phyloP scores from a whole-genome alignment of 257 asterid species.

The Solanum etuberosum region DNA sequence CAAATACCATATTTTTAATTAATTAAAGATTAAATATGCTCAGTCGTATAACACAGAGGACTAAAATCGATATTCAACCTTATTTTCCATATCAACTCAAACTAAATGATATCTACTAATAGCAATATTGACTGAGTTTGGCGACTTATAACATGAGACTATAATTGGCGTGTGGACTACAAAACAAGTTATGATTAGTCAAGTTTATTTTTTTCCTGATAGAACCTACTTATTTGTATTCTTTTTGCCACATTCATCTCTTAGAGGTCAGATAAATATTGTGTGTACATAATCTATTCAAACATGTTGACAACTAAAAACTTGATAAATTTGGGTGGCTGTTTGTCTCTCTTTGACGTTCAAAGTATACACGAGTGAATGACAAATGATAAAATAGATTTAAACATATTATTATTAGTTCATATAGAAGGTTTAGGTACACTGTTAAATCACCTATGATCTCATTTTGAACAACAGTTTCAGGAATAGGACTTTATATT shows the following conservation, averaged over 20 bases:
- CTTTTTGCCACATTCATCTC: neutral
- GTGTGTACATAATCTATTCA: neutral
- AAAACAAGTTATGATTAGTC: neutral
- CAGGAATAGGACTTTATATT: neutral
- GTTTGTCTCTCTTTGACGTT: neutral
- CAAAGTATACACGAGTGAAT: neutral
- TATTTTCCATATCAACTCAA: neutral
- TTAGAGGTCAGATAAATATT: neutral
- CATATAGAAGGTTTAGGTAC: neutral
- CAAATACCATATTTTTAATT: neutral
- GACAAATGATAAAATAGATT: neutral
- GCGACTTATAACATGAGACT: neutral
- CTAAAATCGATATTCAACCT: too few relatives aligned
- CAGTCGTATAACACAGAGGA: accelerated
- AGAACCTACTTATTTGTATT: neutral
- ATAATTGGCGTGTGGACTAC: neutral
- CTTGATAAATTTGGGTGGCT: neutral
- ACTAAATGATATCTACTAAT: neutral
- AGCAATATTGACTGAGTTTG: neutral
- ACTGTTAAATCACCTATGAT: neutral
- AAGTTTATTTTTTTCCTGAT: neutral
- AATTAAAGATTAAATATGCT: neutral
- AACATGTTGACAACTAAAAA: neutral
- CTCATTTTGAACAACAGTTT: neutral
- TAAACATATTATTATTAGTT: neutral